Conservation (phyloP, 73 alveolate genomes). For the Tetrahymena elliotti region DNA sequence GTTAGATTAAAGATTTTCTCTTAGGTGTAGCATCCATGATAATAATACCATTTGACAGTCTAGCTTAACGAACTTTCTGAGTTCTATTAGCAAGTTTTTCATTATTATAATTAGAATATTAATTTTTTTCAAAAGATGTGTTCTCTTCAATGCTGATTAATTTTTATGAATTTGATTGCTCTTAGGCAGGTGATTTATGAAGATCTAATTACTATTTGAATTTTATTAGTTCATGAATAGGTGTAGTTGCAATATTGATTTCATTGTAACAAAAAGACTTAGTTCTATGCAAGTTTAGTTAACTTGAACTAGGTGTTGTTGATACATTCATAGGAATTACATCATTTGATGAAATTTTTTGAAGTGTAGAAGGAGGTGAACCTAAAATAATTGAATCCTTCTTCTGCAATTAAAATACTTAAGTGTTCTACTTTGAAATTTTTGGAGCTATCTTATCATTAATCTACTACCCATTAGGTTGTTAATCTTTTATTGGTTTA, state of each 20-base stretch:
- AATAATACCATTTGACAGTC: not conserved
- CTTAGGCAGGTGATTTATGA: not conserved
- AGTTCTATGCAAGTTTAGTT: not conserved
- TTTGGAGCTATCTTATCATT: not conserved
- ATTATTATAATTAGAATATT: not conserved
- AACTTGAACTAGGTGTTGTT: not conserved
- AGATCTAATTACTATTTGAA: not conserved
- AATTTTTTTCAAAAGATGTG: not conserved
- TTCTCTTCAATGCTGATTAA: not conserved
- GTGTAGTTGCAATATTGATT: not conserved
- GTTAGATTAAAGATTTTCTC: not conserved
- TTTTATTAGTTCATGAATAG: not conserved
- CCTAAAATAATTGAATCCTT: not conserved
- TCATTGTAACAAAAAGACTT: not conserved
- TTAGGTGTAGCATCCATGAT: not conserved
- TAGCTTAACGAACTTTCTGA: not conserved
- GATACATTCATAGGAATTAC: not conserved
- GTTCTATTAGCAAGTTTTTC: not conserved
- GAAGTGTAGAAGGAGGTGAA: not conserved
- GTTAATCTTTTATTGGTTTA: not conserved
- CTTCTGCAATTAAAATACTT: not conserved
- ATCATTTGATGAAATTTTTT: not conserved
- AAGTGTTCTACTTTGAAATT: not conserved
- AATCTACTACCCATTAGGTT: not conserved
- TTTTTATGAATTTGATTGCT: not conserved